These are phyloP conservation scores for Vicia faba DNA, from an alignment of 306 rosid genomes.

Conservation along the genomic window DNA sequence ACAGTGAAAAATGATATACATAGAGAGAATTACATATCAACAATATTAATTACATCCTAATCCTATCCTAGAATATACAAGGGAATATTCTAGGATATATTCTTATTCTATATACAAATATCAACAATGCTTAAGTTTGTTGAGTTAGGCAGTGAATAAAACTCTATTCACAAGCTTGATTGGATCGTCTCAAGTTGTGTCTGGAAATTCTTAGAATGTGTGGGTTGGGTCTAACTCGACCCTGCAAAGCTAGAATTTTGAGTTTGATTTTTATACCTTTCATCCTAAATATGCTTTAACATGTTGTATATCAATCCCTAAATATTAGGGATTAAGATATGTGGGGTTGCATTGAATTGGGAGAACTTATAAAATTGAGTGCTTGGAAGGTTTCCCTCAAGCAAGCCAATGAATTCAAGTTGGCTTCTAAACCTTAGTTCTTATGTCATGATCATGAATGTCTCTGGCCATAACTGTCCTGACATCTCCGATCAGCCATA, in stretches of 20 bases:
- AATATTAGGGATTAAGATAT: not conserved
- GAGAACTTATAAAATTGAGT: not conserved
- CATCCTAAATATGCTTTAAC: conserved; percentile 4
- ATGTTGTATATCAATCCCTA: not conserved
- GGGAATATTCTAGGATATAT: too few relatives aligned
- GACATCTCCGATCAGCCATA: not conserved
- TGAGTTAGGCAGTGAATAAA: not conserved
- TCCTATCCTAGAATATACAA: too few relatives aligned
- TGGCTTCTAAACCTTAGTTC: not conserved
- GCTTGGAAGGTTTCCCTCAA: not conserved
- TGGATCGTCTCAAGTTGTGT: not conserved
- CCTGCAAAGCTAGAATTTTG: conserved; percentile 5
- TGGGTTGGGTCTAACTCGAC: too few relatives aligned
- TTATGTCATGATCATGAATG: not conserved
- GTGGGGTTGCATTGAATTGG: not conserved
- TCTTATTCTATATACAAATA: too few relatives aligned
- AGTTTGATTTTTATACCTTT: conserved; percentile 10
- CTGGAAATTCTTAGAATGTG: too few relatives aligned
- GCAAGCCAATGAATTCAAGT: not conserved
- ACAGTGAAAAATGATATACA: too few relatives aligned
- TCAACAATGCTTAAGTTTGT: not conserved
- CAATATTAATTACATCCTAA: too few relatives aligned
- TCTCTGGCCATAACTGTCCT: not conserved
- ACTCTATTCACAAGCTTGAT: not conserved
- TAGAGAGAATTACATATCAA: too few relatives aligned